These are phyloP conservation scores for Sisymbrium irio DNA, from an alignment of 345 rosid species.

Conservation along the genomic window DNA sequence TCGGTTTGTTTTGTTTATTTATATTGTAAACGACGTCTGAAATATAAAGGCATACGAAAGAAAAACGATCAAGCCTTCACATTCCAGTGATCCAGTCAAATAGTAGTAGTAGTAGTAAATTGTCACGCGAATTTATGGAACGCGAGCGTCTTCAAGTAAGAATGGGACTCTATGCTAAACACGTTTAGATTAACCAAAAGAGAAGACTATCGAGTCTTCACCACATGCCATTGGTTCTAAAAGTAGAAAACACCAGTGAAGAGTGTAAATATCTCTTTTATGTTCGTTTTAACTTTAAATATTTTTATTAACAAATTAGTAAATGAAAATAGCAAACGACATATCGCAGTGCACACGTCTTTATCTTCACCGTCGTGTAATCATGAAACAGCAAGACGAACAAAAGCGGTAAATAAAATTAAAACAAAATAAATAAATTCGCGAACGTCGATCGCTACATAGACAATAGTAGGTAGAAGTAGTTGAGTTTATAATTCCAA, in stretches of 20 bases:
- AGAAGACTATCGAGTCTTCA: conserved; percentile 8
- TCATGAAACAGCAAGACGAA: conserved; percentile 31
- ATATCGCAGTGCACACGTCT: conserved; percentile 27
- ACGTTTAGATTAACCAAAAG: conserved; percentile 7
- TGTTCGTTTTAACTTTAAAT: neutral
- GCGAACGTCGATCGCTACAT: conserved; percentile 17
- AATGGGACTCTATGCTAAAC: neutral
- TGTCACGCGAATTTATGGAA: neutral
- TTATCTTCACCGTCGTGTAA: conserved; percentile 25
- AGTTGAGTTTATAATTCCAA: conserved; percentile 36
- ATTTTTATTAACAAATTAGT: neutral
- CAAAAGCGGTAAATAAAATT: conserved; percentile 17
- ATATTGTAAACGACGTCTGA: neutral
- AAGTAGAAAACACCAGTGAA: neutral
- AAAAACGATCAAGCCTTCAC: neutral
- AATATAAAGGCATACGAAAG: neutral
- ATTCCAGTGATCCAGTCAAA: neutral
- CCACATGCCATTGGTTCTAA: conserved; percentile 2
- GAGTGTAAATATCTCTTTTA: neutral
- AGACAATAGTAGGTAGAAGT: conserved; percentile 30
- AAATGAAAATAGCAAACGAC: conserved; percentile 13
- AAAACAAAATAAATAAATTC: neutral
- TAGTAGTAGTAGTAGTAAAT: neutral
- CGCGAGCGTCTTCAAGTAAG: neutral
- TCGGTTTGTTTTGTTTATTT: neutral